phyloP scores from a whole-genome alignment of 352 stramenopile genomes.

The Phytophthora ohioensis region DNA sequence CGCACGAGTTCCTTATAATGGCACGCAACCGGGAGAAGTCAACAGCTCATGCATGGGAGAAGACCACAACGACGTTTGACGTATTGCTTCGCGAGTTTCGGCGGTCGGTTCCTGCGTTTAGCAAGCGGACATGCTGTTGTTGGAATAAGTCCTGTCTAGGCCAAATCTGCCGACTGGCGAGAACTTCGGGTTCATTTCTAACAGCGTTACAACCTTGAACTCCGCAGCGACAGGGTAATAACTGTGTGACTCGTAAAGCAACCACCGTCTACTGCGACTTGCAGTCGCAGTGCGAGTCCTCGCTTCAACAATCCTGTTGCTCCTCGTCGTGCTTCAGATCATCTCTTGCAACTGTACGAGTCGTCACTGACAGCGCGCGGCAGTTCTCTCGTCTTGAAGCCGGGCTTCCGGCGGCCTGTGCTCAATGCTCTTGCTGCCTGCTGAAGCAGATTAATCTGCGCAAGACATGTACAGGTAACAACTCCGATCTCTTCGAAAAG shows the following conservation, averaged over 20 bases:
- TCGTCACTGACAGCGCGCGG: no score
- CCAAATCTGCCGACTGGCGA: conserved; percentile 5
- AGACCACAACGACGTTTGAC: background rate
- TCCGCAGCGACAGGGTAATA: conserved; percentile 7
- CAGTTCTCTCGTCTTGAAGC: no score
- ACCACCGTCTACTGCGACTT: no score
- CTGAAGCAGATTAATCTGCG: no score
- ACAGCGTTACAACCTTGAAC: conserved; percentile 18
- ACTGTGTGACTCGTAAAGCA: conserved; percentile 16
- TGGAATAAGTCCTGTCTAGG: background rate
- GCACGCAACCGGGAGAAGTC: background rate
- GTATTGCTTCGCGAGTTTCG: conserved; percentile 7
- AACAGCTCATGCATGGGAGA: background rate
- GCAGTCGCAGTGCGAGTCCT: no score
- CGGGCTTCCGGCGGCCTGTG: no score
- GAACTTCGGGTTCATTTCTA: conserved; percentile 14
- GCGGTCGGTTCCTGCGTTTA: conserved; percentile 7
- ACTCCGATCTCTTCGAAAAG: no score
- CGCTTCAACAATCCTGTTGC: no score
- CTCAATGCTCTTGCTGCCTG: no score
- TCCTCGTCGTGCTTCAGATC: no score
- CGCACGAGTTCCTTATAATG: background rate
- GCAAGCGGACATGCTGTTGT: background rate
- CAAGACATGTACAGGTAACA: no score
- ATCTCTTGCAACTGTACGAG: no score